Evolutionary conservation across 179 eudicot genomes (phyloP), one percentile per base, ranked within the genome.

Genomic region (Amaranthus tricolor): DNA sequence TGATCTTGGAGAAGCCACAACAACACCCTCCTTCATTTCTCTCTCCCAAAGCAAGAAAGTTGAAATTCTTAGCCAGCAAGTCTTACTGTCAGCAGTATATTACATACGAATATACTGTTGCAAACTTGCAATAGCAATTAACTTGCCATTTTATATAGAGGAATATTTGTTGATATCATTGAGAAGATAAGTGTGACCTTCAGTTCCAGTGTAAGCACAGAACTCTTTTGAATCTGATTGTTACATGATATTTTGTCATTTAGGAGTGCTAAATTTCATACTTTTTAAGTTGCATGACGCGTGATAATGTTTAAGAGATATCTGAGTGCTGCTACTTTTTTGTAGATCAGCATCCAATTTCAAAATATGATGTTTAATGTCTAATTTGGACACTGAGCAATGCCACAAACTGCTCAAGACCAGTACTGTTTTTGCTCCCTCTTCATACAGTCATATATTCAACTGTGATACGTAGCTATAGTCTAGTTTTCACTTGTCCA

Each of bases 131-230:
- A n/a, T n/a, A n/a, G n/a, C n/a, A n/a, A n/a, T n/a, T n/a, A n/a
- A n/a, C n/a, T n/a, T n/a, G n/a, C n/a, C n/a, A n/a, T n/a, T n/a
- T n/a, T n/a, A n/a, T n/a, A n/a, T n/a, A 87, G 99, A 93, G 84
- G 99, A 95, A 85, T 95, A 59, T 95, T 93, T 77, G 99, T 93
- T 77, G 99, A 95, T 80, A 90, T 95, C 73, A 95, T 95, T 67
- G 99, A 95, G 89, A 95, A 95, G 89, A 95, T 93, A 78, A 95
- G 99, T 62, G 87, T 93, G 56, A 93, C 99, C 74, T 95, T 95
- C 86, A 93, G 95, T 81, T 93, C 97, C 66, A 93, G 97, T 81
- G 97, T 95, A 84, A 80, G 99, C 87, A 70, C 65, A 51, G 6
- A 20, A 45, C 47, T 47, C 75, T 54, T 49, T 68, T 55, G 17